Conservation (phyloP, 371 early-diverging fungal species). For the Mortierella sp. region DNA sequence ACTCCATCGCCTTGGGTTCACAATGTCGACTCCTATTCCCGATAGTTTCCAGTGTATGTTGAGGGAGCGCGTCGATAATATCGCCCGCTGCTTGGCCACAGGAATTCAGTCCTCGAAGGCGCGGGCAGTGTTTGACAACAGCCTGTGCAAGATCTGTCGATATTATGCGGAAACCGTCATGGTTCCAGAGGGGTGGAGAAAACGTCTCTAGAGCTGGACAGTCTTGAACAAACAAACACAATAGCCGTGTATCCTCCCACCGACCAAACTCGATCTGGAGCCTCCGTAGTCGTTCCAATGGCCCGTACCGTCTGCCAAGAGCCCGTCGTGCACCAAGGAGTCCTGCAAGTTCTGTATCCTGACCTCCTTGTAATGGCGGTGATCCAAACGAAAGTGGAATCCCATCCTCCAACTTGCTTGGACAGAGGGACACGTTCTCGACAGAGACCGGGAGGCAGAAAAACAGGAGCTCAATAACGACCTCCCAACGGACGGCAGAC, state of each 20-base stretch:
- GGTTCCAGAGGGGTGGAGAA: background rate
- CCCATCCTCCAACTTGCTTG: background rate
- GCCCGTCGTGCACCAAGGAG: background rate
- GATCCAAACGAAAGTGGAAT: background rate
- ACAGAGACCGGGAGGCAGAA: background rate
- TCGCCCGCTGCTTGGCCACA: background rate
- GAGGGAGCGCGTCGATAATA: background rate
- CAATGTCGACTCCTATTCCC: background rate
- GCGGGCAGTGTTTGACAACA: background rate
- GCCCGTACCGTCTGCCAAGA: background rate
- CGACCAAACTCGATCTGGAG: conserved; percentile 3
- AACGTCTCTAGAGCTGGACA: background rate
- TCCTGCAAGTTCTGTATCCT: conserved; percentile 1
- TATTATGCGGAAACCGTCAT: background rate
- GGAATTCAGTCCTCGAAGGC: background rate
- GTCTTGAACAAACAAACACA: background rate
- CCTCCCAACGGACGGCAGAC: background rate
- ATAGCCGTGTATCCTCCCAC: background rate
- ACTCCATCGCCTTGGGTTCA: background rate
- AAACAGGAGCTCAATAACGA: background rate
- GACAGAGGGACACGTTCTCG: background rate
- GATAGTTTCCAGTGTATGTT: background rate
- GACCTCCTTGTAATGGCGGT: background rate
- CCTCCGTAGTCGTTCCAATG: background rate
- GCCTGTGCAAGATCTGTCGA: background rate